Percentiles rank a stretch among this genome's conserved stretches.
phyloP scores from a whole-genome alignment of 257 asterid genomes.

The Linaria vulgaris region DNA sequence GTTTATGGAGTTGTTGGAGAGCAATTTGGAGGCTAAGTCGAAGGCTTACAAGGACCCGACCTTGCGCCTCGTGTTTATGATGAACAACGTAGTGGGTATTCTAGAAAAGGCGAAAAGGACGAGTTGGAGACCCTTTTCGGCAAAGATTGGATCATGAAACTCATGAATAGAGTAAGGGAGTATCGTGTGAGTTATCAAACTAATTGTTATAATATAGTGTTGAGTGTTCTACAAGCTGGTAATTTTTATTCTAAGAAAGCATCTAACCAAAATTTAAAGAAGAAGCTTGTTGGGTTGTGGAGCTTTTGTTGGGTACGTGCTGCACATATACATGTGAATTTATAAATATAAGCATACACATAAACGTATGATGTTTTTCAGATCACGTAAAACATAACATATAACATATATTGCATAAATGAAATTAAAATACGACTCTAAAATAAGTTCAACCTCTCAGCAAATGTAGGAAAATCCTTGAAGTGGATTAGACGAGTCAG shows the following conservation, averaged over 20 bases:
- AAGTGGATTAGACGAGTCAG: too few relatives aligned
- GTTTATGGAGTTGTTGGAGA: conserved; percentile 93
- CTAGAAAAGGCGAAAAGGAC: conserved; percentile 77
- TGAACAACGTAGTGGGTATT: conserved; percentile 86
- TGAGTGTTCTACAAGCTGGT: conserved; percentile 68
- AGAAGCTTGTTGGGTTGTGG: too few relatives aligned
- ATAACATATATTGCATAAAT: too few relatives aligned
- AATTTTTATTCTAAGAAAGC: conserved; percentile 40
- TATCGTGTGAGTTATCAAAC: conserved; percentile 79
- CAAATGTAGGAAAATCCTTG: too few relatives aligned
- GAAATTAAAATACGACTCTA: too few relatives aligned
- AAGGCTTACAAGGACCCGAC: conserved; percentile 75
- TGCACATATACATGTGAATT: too few relatives aligned
- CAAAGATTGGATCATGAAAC: conserved; percentile 87
- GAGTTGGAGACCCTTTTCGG: conserved; percentile 82
- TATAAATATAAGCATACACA: too few relatives aligned
- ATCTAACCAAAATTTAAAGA: conserved; percentile 59
- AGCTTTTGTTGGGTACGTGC: too few relatives aligned
- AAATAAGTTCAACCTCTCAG: too few relatives aligned
- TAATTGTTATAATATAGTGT: conserved; percentile 85
- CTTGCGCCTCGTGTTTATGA: conserved; percentile 75
- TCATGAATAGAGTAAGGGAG: conserved; percentile 68
- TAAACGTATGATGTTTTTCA: too few relatives aligned
- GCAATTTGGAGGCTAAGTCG: conserved; percentile 86
- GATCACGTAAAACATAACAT: too few relatives aligned